Conservation (phyloP, 2,329 filamentous ascomycete species). For the Tolypocladium cylindrosporum region DNA sequence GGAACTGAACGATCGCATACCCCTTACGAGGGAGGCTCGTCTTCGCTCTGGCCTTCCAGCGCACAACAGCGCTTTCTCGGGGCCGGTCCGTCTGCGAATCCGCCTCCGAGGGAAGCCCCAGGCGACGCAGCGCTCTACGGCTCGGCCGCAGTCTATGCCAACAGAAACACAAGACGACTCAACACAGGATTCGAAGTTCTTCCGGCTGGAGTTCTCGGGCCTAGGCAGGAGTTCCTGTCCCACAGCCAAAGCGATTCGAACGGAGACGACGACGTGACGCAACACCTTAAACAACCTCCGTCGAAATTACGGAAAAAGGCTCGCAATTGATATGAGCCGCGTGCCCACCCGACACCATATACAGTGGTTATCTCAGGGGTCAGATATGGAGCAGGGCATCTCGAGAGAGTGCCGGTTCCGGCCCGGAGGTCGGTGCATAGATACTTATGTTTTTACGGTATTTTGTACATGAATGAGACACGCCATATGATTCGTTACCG, state of each 20-base stretch:
- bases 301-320: neutral
- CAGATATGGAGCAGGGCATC: neutral
- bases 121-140: conserved; percentile 1
- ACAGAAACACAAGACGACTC: conserved; percentile 1
- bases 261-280: neutral
- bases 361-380: neutral
- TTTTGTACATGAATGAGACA: neutral
- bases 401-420: neutral
- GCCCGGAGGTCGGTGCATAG: neutral
- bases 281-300: neutral
- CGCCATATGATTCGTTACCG: neutral
- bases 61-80: neutral
- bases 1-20: neutral
- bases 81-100: neutral
- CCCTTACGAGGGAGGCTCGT: neutral
- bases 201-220: conserved; percentile 5
- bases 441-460: neutral
- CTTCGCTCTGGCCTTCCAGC: neutral
- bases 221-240: conserved; percentile 2
- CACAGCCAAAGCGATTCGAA: neutral
- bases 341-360: neutral
- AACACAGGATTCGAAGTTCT: conserved; percentile 6
- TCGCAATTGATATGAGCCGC: neutral
- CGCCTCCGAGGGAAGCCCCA: too few relatives aligned
- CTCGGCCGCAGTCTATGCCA: conserved; percentile 6